Base-by-base conservation (phyloP, 805 yeast species). In the Zygoascus biomembranicola region DNA sequence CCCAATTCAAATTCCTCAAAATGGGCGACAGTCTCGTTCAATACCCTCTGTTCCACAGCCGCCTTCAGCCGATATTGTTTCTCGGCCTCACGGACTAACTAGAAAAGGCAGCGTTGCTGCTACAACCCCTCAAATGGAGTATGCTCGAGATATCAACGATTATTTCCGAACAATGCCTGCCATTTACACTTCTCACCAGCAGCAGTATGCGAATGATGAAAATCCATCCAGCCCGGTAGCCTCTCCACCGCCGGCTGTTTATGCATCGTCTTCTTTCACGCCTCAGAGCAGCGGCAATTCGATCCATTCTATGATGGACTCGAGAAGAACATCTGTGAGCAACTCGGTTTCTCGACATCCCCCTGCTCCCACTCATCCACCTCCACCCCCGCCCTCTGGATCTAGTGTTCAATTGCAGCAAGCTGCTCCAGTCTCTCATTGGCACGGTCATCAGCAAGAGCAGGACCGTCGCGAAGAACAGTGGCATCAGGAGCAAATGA, bases 131-230 rank as follows among this genome's bases (percentile, higher is more conserved):
- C 39, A 49, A 2, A 54, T 37, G 26, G 47, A 43, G 8, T 64
- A 63, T 53, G 63, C 56, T n/a, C 57, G 66, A n/a, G 66, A 66
- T 52, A 57, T 65, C 32, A 63, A 63, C 45, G 69, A 66, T 42
- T 66, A 61, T 47, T 63, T 66, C 53, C 44, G 61, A 19, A 49
- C 59, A 8, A 51, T 55, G 49, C 58, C 60, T 26, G 23, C 55
- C 28, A 44, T 60, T 28, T 51, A 56, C 10, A 50, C 60, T 13
- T 45, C 28, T 13, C 49, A 47, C 35, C 31, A 26, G 10, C 51
- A 28, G n/a, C 51, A 28, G n/a, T 19, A 39, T 41, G 32, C 42
- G 9, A 18, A 45, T 32, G 47, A 16, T 18, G 44, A 42, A 5
- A 4, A 2, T 6, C 44, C 44, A 6, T 8, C 23, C 19, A 20